Conservation (phyloP, 768 basidiomycete species). For the Rhodotorula taiwanensis region DNA sequence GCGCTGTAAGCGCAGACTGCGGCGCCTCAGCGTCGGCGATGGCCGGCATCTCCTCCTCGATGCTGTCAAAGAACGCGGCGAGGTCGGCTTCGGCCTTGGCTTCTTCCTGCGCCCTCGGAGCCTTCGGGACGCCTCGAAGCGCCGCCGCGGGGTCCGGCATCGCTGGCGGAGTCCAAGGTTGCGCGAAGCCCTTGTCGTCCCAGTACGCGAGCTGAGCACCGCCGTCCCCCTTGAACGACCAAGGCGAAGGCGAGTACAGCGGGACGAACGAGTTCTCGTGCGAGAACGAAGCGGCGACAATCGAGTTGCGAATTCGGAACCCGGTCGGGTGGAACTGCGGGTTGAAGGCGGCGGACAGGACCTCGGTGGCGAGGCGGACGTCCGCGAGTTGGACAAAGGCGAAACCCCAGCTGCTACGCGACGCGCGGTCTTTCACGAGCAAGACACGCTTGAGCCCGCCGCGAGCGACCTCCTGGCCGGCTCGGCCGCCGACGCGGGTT, state of each 20-base stretch:
- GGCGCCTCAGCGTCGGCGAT: background rate
- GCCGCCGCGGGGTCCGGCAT: background rate
- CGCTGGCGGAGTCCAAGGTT: slow-evolving; percentile 44
- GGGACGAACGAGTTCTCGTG: slow-evolving; percentile 48
- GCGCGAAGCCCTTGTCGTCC: slow-evolving; percentile 64
- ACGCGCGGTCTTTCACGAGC: slow-evolving; percentile 79
- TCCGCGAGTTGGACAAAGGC: slow-evolving; percentile 89
- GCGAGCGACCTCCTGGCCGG: slow-evolving; percentile 28
- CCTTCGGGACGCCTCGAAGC: slow-evolving; percentile 25
- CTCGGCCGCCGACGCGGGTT: slow-evolving; percentile 66
- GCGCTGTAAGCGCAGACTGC: background rate
- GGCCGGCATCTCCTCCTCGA: slow-evolving; percentile 16
- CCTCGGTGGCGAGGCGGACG: slow-evolving; percentile 66
- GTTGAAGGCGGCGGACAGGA: slow-evolving; percentile 80
- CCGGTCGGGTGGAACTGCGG: slow-evolving; percentile 82
- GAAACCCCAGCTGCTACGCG: slow-evolving; percentile 84
- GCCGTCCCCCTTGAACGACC: slow-evolving; percentile 35
- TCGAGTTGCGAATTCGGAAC: slow-evolving; percentile 80
- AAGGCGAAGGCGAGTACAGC: slow-evolving; percentile 34
- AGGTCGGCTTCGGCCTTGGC: slow-evolving; percentile 30
- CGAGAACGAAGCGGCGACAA: slow-evolving; percentile 87
- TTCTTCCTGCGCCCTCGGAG: slow-evolving; percentile 8
- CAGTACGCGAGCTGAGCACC: slow-evolving; percentile 55
- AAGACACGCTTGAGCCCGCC: slow-evolving; percentile 81
- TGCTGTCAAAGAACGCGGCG: slow-evolving; percentile 30